Base-by-base conservation (phyloP, 2,329 filamentous ascomycete genomes). In the Venturia nashicola region DNA sequence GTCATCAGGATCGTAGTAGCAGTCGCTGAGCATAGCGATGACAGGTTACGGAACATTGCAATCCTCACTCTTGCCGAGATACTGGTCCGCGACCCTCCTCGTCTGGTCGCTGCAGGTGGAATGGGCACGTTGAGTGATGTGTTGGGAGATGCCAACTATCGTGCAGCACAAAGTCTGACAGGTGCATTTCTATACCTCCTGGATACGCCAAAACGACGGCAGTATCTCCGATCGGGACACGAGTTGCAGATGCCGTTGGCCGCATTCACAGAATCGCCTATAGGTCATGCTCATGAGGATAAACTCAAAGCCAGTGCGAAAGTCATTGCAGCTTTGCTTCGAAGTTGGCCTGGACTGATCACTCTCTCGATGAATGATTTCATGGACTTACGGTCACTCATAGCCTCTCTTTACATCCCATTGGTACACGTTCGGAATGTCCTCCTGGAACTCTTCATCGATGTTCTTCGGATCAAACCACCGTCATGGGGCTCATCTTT, bases 401-500 rank as follows among this genome's bases (percentile, higher is more conserved):
- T 88, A n/a, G 79, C 84, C 40, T 85, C 86, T 0, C 75, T 88
- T 27, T 82, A 85, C 66, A 84, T 86, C 64, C 79, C 80, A 2
- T 79, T 81, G 46, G 73, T 80, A 1, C 75, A 80, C 65, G 80
- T 84, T 9, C 77, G 85, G 60, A 91, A 96, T 71, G 87, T 92
- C 0, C 86, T 97, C 20, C 81, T 99, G 66, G 94, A 99, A 72
- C 79, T 99, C 14, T 76, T 99, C 20, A 97, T 95, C 69, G 85
- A 87, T 69, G 82, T 87, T 23, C 77, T 99, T 61, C 86, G 93
- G 43, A 97, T 99, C 71, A 97, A 97, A 69, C 88, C 92, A 65
- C 86, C 94, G 54, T 87, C 91, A 9, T 99, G 94, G 94, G 95
- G 94, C 8, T 92, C 91, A 0, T 95, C 93, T 0, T 99, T 96